Evolutionary conservation across 139 green algal genomes (phyloP), one percentile per base, ranked within the genome.

Genomic region (Chlamydomonas incerta): DNA sequence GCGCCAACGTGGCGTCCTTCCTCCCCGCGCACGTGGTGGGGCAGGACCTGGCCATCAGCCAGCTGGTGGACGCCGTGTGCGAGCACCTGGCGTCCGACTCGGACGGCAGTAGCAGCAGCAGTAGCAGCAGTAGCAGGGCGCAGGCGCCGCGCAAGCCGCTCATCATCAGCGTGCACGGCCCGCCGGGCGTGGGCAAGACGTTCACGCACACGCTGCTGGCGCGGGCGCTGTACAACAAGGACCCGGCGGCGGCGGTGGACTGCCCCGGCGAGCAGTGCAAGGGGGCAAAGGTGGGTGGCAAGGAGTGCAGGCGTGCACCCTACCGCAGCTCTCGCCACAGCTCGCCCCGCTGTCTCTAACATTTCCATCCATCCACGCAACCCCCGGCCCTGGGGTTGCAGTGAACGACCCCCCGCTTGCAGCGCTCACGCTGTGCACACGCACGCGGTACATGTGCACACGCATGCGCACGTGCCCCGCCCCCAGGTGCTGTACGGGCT

Each of bases 111-210:
- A n/a, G 29, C 72, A 8, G 29, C 72, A 60, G 31, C n/a, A 37
- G 60, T 8, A 20, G 34, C 13, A 9, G 28, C 23, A 21, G 74
- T 21, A n/a, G 18, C 60, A 58, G 74, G 41, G 41, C 58, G 6
- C 28, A 46, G 13, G 46, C 88, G 50, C 91, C 86, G 28, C 24
- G 35, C 52, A 96, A 95, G 66, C 96, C 96, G 20, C 90, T 99
- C 0, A 91, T 99, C 29, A 86, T 98, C 15, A 96, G 91, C 0
- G 86, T 96, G 9, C 97, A 99, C 82, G 97, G 97, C 0, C 94
- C 95, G 10, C 97, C 97, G 3, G 97, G 96, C 18, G 95, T 98
- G 21, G 97, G 97, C 68, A 99, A 99, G 91, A 97, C 94, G 1
- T 91, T 94, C 86, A 95, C 90, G 26, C 96, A 98, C 88, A 87